phyloP scores from a whole-genome alignment of 2,329 filamentous ascomycete species.

The Fusarium musae region DNA sequence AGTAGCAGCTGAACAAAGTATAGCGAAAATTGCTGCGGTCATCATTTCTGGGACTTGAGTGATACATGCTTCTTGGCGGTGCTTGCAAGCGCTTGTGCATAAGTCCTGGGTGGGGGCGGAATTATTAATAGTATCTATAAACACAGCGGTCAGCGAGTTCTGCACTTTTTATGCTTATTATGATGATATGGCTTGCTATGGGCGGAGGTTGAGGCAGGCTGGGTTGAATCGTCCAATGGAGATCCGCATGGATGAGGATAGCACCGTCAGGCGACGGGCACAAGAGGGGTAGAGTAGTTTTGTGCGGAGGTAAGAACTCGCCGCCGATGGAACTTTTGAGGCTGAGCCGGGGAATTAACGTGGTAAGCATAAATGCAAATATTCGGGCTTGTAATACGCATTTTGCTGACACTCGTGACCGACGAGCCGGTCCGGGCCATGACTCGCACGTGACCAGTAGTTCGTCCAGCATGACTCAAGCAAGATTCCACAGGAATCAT shows the following conservation, averaged over 20 bases:
- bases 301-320: not conserved
- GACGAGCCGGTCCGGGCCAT: accelerated
- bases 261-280: not conserved
- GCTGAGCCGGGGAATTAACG: not conserved
- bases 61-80: not conserved
- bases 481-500: accelerated
- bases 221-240: not conserved
- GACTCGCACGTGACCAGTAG: not conserved
- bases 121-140: not conserved
- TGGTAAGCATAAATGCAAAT: not conserved
- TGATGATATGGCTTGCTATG: not conserved
- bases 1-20: not conserved
- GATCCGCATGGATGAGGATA: not conserved
- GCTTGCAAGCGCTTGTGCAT: not conserved
- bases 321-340: not conserved
- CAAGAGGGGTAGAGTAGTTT: not conserved
- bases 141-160: not conserved
- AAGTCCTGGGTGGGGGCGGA: not conserved
- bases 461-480: not conserved
- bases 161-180: not conserved
- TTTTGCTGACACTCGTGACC: not conserved
- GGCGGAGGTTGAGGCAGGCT: not conserved
- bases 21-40: not conserved
- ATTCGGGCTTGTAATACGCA: not conserved
- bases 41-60: not conserved